Base-by-base conservation (phyloP, 1,284 basidiomycete genomes). In the Ceratobasidium theobromae region DNA sequence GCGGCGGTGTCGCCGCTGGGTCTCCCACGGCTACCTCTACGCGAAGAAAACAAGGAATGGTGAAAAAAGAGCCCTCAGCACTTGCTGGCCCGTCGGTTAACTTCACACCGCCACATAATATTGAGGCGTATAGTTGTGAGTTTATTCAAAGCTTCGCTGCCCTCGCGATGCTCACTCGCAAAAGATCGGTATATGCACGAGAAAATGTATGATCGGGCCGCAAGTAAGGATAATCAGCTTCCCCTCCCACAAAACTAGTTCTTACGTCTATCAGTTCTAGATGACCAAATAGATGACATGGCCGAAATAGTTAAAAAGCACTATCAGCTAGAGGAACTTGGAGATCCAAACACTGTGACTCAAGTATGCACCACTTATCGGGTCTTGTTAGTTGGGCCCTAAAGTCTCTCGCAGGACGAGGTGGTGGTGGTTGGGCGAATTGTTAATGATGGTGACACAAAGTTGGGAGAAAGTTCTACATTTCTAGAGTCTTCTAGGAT, bases 101-200 rank as follows among this genome's bases (percentile, higher is more conserved):
- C 69, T 74, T 74, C 33, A 73, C 74, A 4, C 78, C 80, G 3
- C 77, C 72, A 65, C 80, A 79, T 69, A 54, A 79, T 78, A 53
- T 88, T 86, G 89, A 74, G 80, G 86, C 73, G 8, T 33, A 54
- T 40, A 49, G 43, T 4, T 38, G 53, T 51, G 38, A 53, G 49
- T 30, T 35, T 32, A 3, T 49, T 28, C 18, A 16, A 35, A 8
- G 35, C 27, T 21, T 53, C 28, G 43, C 14, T 16, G 35, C 8
- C n/a, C 21, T 21, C 46, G 33, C 54, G 67, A 21, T 66, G 54
- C 21, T 32, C 4, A 45, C 65, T 54, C 30, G 27, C 35, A 12
- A 14, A 69, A 93, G 90, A 95, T 78, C 85, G 89, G 30, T 97
- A 97, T 76, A 95, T 96, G 93, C 93, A 91, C 73, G 93, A 96